Evolutionary conservation across 1,139 yeast genomes (phyloP).

Genomic region (Hanseniaspora uvarum): DNA sequence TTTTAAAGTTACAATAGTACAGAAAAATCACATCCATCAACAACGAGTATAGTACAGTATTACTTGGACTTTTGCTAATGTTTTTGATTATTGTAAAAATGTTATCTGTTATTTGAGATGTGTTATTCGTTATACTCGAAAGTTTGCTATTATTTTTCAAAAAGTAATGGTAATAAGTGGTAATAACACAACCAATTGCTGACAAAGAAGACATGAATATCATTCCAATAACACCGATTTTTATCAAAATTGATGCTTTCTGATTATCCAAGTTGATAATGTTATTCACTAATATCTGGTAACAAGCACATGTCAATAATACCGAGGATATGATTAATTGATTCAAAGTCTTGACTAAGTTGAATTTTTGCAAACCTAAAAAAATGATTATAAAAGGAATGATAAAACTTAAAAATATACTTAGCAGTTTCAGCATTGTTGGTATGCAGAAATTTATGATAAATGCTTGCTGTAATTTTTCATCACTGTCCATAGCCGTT

Average conservation of each 20-base stretch:
- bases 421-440: background rate
- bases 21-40: conserved; percentile 5
- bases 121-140: background rate
- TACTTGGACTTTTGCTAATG: background rate
- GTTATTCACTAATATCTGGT: conserved; percentile 10
- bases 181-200: conserved; percentile 15
- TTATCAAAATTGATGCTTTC: conserved; percentile 5
- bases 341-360: background rate
- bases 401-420: conserved; percentile 1
- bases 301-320: background rate
- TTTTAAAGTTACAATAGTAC: conserved; percentile 16
- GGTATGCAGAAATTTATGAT: conserved; percentile 7
- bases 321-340: background rate
- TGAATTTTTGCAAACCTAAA: conserved; percentile 8
- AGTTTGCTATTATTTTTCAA: background rate
- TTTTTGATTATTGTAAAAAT: background rate
- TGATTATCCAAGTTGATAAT: conserved; percentile 2
- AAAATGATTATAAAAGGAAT: conserved; percentile 10
- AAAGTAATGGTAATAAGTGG: conserved; percentile 14
- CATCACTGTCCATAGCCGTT: background rate
- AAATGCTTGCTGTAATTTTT: background rate
- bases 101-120: background rate
- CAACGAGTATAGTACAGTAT: background rate
- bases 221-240: conserved; percentile 8
- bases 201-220: conserved; percentile 14